These are phyloP conservation scores for Smallanthus sonchifolius DNA, from an alignment of 129 eudicot species.

Conservation along the genomic window DNA sequence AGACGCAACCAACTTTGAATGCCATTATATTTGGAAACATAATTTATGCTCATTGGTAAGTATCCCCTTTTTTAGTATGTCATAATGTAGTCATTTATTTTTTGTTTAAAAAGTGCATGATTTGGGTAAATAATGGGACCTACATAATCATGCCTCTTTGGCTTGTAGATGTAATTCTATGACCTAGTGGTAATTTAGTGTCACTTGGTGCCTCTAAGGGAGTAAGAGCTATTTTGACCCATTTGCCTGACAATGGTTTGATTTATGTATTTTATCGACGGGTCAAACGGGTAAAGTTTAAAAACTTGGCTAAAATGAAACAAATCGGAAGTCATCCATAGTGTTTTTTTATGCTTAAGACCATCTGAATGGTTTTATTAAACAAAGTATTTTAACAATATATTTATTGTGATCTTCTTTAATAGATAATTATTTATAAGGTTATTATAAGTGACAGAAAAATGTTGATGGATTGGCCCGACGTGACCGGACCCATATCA, in stretches of 20 bases:
- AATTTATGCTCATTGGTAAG: slow-evolving; percentile 82
- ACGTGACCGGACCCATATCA: neutral
- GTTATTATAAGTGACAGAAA: neutral
- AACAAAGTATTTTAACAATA: neutral
- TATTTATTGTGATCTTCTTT: neutral
- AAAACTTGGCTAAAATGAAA: neutral
- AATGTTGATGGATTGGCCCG: neutral
- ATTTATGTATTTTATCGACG: neutral
- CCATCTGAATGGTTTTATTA: neutral
- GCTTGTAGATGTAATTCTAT: neutral
- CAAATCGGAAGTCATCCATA: neutral
- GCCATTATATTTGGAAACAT: slow-evolving; percentile 83
- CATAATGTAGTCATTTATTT: neutral
- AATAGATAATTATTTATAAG: neutral
- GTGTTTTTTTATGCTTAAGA: neutral
- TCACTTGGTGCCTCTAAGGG: neutral
- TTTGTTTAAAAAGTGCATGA: neutral
- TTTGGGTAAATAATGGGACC: neutral
- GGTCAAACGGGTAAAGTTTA: neutral
- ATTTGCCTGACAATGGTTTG: neutral
- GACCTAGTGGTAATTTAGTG: neutral
- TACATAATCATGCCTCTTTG: neutral
- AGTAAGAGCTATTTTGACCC: neutral
- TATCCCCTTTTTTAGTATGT: slow-evolving; percentile 9
- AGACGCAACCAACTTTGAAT: slow-evolving; percentile 53